These are phyloP conservation scores for Sphaerosporella brunnea DNA, from an alignment of 495 filamentous ascomycete species.

Conservation along the genomic window DNA sequence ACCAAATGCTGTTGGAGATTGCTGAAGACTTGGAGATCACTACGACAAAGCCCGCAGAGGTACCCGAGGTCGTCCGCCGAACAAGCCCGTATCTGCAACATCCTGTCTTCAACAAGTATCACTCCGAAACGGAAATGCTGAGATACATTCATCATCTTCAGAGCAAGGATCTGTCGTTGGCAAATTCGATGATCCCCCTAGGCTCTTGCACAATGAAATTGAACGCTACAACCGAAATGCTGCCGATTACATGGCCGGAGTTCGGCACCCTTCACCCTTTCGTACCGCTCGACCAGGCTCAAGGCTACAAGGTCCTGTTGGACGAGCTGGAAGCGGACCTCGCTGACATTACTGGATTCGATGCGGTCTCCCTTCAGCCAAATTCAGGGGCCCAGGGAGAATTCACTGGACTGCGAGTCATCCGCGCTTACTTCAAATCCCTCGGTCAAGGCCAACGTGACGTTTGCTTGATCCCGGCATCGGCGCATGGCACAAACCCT, in stretches of 20 bases:
- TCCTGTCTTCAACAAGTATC: constrained; percentile 90
- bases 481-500: constrained; percentile 93
- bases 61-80: constrained; percentile 49
- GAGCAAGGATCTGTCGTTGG: constrained; percentile 86
- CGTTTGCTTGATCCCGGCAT: constrained; percentile 91
- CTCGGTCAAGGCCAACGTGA: constrained; percentile 52
- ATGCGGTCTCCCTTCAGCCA: constrained; percentile 76
- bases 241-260: constrained; percentile 68
- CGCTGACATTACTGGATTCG: constrained; percentile 75
- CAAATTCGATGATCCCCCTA: constrained; percentile 98
- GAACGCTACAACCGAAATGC: constrained; percentile 89
- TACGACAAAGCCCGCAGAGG: constrained; percentile 20
- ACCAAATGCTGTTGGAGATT: constrained; percentile 27
- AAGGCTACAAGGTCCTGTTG: constrained; percentile 55
- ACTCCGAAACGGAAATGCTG: constrained; percentile 90
- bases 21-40: constrained; percentile 33
- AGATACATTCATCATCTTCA: constrained; percentile 90
- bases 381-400: constrained; percentile 97
- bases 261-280: constrained; percentile 82
- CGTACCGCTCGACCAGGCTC: constrained; percentile 41
- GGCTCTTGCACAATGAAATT: constrained; percentile 99
- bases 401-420: constrained; percentile 82
- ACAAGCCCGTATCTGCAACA: constrained; percentile 68
- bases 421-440: constrained; percentile 67
- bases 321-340: constrained; percentile 59